Percentiles rank a stretch among this genome's conserved stretches.
phyloP scores from a whole-genome alignment of 164 flowering plant genomes.

The Stephania japonica region DNA sequence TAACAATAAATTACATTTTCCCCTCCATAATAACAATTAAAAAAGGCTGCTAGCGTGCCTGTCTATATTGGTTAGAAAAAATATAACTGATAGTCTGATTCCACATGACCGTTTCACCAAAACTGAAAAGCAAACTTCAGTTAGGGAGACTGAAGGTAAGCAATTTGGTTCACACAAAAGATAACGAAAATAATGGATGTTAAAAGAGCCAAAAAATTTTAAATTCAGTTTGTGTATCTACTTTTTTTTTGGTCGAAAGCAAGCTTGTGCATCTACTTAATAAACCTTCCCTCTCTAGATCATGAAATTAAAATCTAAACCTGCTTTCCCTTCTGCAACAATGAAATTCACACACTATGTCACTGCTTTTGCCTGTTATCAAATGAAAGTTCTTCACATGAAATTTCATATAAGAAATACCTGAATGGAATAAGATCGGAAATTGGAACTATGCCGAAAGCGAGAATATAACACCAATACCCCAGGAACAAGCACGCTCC shows the following conservation, averaged over 20 bases:
- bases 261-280: too few species aligned
- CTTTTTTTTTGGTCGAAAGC: too few species aligned
- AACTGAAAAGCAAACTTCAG: neutral
- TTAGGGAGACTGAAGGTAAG: neutral
- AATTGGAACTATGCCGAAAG: conserved; percentile 26
- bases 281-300: neutral
- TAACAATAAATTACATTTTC: too few species aligned
- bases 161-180: neutral
- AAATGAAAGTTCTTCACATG: neutral
- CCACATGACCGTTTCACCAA: too few species aligned
- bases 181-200: neutral
- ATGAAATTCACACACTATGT: neutral
- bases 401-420: conserved; percentile 24
- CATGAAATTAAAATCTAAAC: neutral
- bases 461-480: conserved; percentile 86
- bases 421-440: conserved; percentile 77
- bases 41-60: too few species aligned
- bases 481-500: conserved; percentile 70
- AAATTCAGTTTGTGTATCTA: neutral
- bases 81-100: too few species aligned
- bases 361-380: neutral
- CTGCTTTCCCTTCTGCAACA: neutral
- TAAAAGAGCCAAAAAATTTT: neutral
- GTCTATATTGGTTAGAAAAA: too few species aligned
- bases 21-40: too few species aligned